A percentile compares a stretch with the other conserved stretches of the same genome.
These are phyloP conservation scores for Cucurbita moschata DNA, from an alignment of 306 rosid species.

Conservation along the genomic window DNA sequence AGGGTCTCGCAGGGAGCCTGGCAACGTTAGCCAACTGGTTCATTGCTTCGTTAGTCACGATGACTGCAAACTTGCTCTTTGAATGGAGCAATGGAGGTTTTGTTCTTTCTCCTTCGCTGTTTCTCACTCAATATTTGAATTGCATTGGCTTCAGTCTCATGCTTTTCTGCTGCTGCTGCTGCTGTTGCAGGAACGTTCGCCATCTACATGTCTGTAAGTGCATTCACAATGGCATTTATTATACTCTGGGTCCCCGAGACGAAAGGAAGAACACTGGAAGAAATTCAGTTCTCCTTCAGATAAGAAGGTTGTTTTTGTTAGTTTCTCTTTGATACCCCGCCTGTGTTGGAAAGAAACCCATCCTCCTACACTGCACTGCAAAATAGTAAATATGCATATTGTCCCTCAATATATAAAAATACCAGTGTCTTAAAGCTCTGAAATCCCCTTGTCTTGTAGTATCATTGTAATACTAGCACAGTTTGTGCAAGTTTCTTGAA, in stretches of 20 bases:
- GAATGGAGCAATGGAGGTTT: conserved; percentile 63
- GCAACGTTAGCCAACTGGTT: conserved; percentile 72
- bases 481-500: not conserved
- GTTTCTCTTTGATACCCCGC: not conserved
- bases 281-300: conserved; percentile 63
- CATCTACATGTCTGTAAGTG: conserved; percentile 37
- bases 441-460: not conserved
- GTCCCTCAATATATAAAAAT: not conserved
- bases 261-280: conserved; percentile 77
- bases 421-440: not conserved
- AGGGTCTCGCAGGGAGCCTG: conserved; percentile 66
- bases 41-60: conserved; percentile 36
- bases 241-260: conserved; percentile 66
- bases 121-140: not conserved
- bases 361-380: not conserved
- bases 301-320: conserved; percentile 9
- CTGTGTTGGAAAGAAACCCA: conserved; percentile 1
- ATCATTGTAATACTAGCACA: not conserved
- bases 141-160: not conserved
- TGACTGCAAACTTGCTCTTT: conserved; percentile 76
- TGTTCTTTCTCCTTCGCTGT: conserved; percentile 1
- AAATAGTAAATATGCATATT: not conserved
- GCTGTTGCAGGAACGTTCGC: conserved; percentile 45
- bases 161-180: not conserved
- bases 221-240: conserved; percentile 37